phyloP scores from a whole-genome alignment of 2,329 filamentous ascomycete genomes.

The Elsinoe fawcettii region DNA sequence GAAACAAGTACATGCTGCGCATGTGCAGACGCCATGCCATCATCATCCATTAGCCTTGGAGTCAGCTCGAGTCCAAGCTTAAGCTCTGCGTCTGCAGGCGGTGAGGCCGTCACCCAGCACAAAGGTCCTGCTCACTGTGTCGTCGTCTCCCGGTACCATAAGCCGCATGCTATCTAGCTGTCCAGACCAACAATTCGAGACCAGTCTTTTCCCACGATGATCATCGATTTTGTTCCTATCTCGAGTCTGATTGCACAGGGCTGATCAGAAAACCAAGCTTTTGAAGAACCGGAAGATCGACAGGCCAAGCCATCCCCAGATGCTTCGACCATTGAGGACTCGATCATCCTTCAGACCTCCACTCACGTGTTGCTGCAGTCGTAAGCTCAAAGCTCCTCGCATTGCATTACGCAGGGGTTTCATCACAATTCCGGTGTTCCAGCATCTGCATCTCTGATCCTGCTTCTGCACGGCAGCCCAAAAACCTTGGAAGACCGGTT shows the following conservation, averaged over 20 bases:
- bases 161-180: not conserved
- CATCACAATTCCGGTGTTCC: not conserved
- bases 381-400: not conserved
- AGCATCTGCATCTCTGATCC: not conserved
- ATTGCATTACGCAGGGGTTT: not conserved
- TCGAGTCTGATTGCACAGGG: not conserved
- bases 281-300: slow-evolving; percentile 1
- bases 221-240: not conserved
- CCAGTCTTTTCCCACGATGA: not conserved
- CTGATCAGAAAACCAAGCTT: slow-evolving; percentile 11
- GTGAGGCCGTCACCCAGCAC: not conserved
- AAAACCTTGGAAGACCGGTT: not conserved
- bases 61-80: not conserved
- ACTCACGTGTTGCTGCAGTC: not conserved
- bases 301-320: slow-evolving; percentile 10
- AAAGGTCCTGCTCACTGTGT: not conserved
- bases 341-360: not conserved
- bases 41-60: not conserved
- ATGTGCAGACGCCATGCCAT: not conserved
- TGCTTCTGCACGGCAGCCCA: not conserved
- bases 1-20: not conserved
- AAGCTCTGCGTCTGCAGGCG: not conserved
- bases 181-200: not conserved
- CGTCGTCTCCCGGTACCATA: not conserved
- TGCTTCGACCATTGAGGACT: not conserved